Conservation (phyloP, 768 basidiomycete species). For the Boletus reticuloceps region DNA sequence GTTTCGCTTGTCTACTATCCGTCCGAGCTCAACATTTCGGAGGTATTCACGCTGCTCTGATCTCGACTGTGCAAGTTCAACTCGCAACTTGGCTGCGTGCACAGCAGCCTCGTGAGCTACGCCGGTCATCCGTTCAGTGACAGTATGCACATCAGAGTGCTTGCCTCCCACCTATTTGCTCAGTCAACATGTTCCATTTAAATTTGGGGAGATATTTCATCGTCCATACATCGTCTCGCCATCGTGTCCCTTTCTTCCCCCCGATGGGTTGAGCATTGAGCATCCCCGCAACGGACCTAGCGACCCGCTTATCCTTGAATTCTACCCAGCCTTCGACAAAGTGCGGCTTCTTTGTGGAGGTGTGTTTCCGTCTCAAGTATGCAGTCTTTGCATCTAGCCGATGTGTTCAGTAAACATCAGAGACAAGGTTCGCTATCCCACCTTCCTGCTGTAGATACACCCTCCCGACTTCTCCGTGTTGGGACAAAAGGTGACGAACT, state of each 20-base stretch:
- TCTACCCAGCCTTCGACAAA: conserved; percentile 99
- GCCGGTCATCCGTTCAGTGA: conserved; percentile 8
- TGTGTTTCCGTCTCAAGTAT: conserved; percentile 77
- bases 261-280: conserved; percentile 95
- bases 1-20: conserved; percentile 78
- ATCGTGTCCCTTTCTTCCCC: conserved; percentile 85
- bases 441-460: conserved; percentile 95
- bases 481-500: conserved; percentile 89
- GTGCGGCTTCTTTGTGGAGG: conserved; percentile 79
- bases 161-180: conserved; percentile 86
- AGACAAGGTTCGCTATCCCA: conserved; percentile 29
- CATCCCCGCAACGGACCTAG: conserved; percentile 89
- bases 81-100: conserved; percentile 84
- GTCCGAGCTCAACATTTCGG: conserved; percentile 89
- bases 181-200: conserved; percentile 98
- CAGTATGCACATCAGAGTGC: neutral
- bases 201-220: conserved; percentile 98
- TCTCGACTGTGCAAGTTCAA: conserved; percentile 84
- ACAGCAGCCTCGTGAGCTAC: conserved; percentile 91
- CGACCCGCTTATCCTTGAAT: conserved; percentile 91
- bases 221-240: conserved; percentile 98
- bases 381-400: conserved; percentile 78
- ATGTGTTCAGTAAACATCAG: neutral
- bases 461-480: conserved; percentile 85
- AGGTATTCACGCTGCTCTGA: conserved; percentile 92